Evolutionary conservation across 768 basidiomycete genomes (phyloP), one percentile per base, ranked within the genome.

Genomic region (Lactifluus subvellereus): DNA sequence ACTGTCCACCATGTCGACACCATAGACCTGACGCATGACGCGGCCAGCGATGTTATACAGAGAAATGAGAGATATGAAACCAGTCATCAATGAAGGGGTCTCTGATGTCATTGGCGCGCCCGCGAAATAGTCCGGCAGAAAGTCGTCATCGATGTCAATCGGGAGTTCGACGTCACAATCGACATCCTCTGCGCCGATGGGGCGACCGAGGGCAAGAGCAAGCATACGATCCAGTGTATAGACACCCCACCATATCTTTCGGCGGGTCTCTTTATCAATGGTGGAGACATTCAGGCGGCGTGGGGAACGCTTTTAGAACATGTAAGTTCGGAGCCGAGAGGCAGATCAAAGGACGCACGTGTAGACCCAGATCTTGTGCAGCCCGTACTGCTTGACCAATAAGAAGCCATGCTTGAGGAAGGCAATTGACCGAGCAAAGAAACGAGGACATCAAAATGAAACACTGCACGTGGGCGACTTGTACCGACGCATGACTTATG

Each of bases 181-280:
- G 11, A 85, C 79, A 74, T 96, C 94, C 68, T 94, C 91, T 65
- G 93, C 80, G 32, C 91, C 94, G 59, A 95, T 82, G 3, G 94
- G 94, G 10, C 94, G 83, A 52, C 94, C 94, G 14, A 96, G 79
- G 14, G 92, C 87, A 57, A 95, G 84, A 27, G 94, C 94, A 20
- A 96, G 86, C 90, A 94, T 94, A 54, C 92, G 86, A 73, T 91
- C 94, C 54, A 96, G 78, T 30, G 86, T 86, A 70, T 96, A 96
- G 32, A 94, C 90, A 48, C 89, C 86, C 91, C 94, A 95, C 94
- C 94, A 95, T 55, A 94, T 87, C 75, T 94, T 93, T 65, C 88
- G 80, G 35, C 92, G 84, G 0, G 91, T 90, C 74, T 95, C 91
- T 74, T 93, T 95, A 73, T 95, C 91, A 45, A 90, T 82, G 42